These are phyloP conservation scores for Penicillium sp. DNA, from an alignment of 2,329 filamentous ascomycete species.

Conservation along the genomic window DNA sequence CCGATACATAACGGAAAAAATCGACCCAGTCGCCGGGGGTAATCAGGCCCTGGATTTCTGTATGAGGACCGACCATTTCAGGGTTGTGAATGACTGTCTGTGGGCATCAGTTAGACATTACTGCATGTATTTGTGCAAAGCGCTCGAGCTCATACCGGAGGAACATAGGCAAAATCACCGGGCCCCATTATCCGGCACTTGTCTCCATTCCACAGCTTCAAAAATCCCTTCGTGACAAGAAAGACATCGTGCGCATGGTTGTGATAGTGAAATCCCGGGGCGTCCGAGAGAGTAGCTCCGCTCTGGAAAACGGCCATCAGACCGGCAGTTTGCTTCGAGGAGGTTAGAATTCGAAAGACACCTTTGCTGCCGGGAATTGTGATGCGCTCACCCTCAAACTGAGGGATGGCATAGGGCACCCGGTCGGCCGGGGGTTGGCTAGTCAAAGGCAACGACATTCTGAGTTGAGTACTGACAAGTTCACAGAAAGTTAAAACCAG, in stretches of 20 bases:
- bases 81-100: conserved; percentile 56
- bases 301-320: conserved; percentile 53
- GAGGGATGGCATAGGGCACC: conserved; percentile 48
- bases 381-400: conserved; percentile 53
- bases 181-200: conserved; percentile 54
- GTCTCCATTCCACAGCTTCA: conserved; percentile 60
- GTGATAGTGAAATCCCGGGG: conserved; percentile 56
- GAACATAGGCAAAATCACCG: conserved; percentile 59
- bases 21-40: conserved; percentile 60
- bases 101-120: not conserved
- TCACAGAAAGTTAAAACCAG: not conserved
- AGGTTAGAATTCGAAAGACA: conserved; percentile 52
- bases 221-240: conserved; percentile 53
- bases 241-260: conserved; percentile 59
- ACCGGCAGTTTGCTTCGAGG: conserved; percentile 52
- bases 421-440: conserved; percentile 39
- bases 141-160: conserved; percentile 44
- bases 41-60: conserved; percentile 55
- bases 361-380: conserved; percentile 55
- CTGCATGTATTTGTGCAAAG: not conserved
- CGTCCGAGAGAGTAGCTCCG: conserved; percentile 44
- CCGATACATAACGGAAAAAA: conserved; percentile 59
- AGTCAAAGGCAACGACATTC: conserved; percentile 27
- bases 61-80: conserved; percentile 54
- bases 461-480: not conserved